phyloP scores from a whole-genome alignment of 2,329 filamentous ascomycete genomes.

The Arthrobotrys megalospora region DNA sequence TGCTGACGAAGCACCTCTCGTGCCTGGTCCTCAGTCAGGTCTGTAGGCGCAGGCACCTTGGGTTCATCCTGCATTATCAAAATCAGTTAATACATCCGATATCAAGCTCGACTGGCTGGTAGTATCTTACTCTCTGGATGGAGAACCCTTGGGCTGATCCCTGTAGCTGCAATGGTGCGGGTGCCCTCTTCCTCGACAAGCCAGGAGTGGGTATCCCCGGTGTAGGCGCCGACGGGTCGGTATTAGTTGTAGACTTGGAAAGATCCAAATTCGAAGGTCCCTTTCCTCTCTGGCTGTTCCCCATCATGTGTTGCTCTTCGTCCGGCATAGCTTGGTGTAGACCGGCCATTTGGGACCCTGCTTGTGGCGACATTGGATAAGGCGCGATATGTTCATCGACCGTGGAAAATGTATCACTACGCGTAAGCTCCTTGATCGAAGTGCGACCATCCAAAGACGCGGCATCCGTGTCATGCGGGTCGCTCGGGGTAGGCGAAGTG shows the following conservation, averaged over 20 bases:
- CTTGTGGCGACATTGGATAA: constrained; percentile 56
- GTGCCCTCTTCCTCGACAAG: constrained; percentile 60
- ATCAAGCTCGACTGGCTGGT: not conserved
- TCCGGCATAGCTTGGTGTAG: constrained; percentile 56
- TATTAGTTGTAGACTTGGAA: constrained; percentile 38
- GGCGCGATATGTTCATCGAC: constrained; percentile 49
- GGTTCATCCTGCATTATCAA: constrained; percentile 26
- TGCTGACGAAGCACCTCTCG: constrained; percentile 56
- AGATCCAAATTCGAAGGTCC: constrained; percentile 46
- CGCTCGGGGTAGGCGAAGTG: constrained; percentile 65
- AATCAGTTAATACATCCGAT: constrained; percentile 6
- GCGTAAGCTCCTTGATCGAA: constrained; percentile 49
- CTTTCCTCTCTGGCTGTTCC: constrained; percentile 22
- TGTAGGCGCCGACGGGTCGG: constrained; percentile 47
- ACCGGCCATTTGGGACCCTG: constrained; percentile 15
- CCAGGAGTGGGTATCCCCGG: constrained; percentile 70
- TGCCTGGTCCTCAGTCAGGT: constrained; percentile 56
- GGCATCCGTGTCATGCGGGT: constrained; percentile 63
- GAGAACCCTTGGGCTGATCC: constrained; percentile 53
- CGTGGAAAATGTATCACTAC: constrained; percentile 50
- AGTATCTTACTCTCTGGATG: constrained; percentile 36
- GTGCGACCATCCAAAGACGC: constrained; percentile 62
- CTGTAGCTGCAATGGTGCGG: constrained; percentile 62
- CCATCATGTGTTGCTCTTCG: constrained; percentile 55
- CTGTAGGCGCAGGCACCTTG: constrained; percentile 40